Conservation (phyloP, 768 basidiomycete genomes). For the Lactarius evosmus region DNA sequence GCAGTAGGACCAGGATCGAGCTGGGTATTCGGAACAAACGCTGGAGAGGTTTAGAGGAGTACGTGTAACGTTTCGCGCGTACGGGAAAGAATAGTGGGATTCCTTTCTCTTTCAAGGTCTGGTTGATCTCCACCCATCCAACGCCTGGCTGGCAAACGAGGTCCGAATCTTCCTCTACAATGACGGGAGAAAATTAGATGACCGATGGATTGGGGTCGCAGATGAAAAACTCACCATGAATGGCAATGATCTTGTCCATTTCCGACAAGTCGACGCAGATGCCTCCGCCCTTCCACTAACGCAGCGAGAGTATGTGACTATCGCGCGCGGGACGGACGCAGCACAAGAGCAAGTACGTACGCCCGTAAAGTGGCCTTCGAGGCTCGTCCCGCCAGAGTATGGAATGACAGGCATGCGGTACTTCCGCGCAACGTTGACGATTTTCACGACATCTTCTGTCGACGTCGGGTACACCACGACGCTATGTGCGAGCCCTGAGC, state of each 20-base stretch:
- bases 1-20: slow-evolving; percentile 77
- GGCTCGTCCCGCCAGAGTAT: slow-evolving; percentile 76
- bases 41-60: background rate
- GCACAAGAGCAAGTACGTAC: slow-evolving; percentile 39
- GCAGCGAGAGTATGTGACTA: background rate
- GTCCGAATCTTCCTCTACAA: slow-evolving; percentile 63
- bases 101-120: slow-evolving; percentile 59
- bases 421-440: slow-evolving; percentile 71
- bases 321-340: too few relatives aligned
- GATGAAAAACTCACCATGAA: slow-evolving; percentile 51
- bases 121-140: slow-evolving; percentile 70
- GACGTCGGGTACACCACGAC: slow-evolving; percentile 62
- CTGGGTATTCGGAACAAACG: slow-evolving; percentile 35
- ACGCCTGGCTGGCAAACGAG: slow-evolving; percentile 71
- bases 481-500: slow-evolving; percentile 45
- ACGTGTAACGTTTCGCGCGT: slow-evolving; percentile 1
- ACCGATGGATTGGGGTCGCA: background rate
- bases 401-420: slow-evolving; percentile 75
- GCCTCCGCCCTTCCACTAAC: slow-evolving; percentile 43
- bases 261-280: slow-evolving; percentile 76
- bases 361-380: slow-evolving; percentile 74
- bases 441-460: slow-evolving; percentile 78
- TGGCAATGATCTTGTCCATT: slow-evolving; percentile 77
- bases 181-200: background rate
- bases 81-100: slow-evolving; percentile 85